A percentile compares a stretch with the other conserved stretches of the same genome.
Conservation (phyloP, 139 green algal genomes). For the Picochlorum sp. region DNA sequence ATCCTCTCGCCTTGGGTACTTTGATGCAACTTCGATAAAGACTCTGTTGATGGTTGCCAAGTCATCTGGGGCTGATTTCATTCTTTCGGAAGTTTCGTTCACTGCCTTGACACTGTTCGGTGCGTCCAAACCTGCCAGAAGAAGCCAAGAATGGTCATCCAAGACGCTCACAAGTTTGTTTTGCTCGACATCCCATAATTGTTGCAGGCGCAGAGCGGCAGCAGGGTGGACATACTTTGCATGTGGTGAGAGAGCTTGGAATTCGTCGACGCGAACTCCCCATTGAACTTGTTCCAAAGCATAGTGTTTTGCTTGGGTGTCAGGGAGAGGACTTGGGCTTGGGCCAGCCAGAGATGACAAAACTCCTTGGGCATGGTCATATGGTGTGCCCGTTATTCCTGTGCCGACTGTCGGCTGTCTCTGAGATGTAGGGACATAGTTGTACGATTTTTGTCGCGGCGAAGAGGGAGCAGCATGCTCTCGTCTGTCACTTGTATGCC, state of each 20-base stretch:
- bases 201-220: constrained; percentile 45
- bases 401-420: not conserved
- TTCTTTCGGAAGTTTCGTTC: constrained; percentile 14
- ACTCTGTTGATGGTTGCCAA: constrained; percentile 14
- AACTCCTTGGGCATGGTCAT: constrained; percentile 5
- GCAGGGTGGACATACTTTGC: constrained; percentile 40
- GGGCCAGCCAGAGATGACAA: not conserved
- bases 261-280: constrained; percentile 55
- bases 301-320: constrained; percentile 7
- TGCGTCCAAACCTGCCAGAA: constrained; percentile 18
- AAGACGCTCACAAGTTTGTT: constrained; percentile 48
- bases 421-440: not conserved
- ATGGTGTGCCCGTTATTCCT: not conserved
- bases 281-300: constrained; percentile 36
- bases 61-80: constrained; percentile 14
- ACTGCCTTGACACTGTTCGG: constrained; percentile 7
- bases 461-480: not conserved
- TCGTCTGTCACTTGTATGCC: not conserved
- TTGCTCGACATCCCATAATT: constrained; percentile 47
- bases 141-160: constrained; percentile 35
- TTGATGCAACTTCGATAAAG: constrained; percentile 3
- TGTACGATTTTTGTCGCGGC: not conserved
- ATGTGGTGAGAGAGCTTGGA: constrained; percentile 40
- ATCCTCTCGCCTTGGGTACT: constrained; percentile 14
- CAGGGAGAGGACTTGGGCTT: not conserved